Evolutionary conservation across 139 green algal species (phyloP).

Genomic region (Penium margaritaceum): DNA sequence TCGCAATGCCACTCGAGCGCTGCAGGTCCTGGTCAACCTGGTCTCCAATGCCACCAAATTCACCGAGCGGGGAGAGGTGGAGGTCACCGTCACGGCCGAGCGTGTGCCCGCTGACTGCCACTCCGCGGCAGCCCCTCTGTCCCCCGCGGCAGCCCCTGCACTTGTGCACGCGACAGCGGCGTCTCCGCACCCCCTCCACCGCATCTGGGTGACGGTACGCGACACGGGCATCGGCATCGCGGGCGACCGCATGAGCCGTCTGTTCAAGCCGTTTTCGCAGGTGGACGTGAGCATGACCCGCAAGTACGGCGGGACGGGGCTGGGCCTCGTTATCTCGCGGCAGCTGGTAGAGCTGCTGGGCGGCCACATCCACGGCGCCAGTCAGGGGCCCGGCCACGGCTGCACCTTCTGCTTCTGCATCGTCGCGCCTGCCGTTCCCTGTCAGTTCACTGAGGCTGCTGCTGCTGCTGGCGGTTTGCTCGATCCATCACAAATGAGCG

Average conservation of each 20-base stretch:
- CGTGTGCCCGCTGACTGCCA: too few relatives aligned
- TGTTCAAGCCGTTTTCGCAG: constrained; percentile 18
- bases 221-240: constrained; percentile 30
- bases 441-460: too few relatives aligned
- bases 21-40: constrained; percentile 24
- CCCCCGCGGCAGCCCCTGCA: too few relatives aligned
- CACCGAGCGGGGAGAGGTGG: constrained; percentile 8
- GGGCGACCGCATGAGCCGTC: not conserved
- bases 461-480: too few relatives aligned
- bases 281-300: constrained; percentile 14
- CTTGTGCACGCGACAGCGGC: too few relatives aligned
- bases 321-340: constrained; percentile 26
- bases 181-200: too few relatives aligned
- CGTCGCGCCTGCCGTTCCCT: not conserved
- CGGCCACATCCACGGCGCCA: constrained; percentile 15
- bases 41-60: constrained; percentile 27
- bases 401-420: constrained; percentile 24
- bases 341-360: constrained; percentile 10
- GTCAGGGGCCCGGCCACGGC: not conserved
- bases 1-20: too few relatives aligned
- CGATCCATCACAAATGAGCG: too few relatives aligned
- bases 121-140: too few relatives aligned
- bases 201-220: constrained; percentile 18
- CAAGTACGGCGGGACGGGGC: constrained; percentile 30
- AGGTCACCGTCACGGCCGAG: not conserved